phyloP scores from a whole-genome alignment of 2,329 filamentous ascomycete species.

The Westerdykella aurantiaca region DNA sequence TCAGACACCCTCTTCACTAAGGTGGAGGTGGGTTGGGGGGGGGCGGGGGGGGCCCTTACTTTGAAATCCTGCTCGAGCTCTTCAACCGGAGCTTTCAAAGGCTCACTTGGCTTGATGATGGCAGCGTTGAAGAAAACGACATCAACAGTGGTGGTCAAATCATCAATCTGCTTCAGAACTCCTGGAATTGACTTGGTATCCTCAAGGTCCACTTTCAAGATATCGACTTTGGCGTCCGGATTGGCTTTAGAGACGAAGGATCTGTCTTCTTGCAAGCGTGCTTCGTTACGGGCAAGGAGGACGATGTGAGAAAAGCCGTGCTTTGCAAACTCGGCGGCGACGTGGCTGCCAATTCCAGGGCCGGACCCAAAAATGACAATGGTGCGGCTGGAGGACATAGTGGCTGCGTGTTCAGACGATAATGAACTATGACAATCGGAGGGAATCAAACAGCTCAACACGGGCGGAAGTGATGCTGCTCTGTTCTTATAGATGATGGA shows the following conservation, averaged over 20 bases:
- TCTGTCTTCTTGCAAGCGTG: slow-evolving; percentile 38
- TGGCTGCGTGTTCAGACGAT: slow-evolving; percentile 1
- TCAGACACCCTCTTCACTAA: not conserved
- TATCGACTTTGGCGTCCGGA: slow-evolving; percentile 36
- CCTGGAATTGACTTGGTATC: slow-evolving; percentile 35
- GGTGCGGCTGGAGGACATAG: slow-evolving; percentile 19
- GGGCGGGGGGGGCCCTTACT: too few relatives aligned
- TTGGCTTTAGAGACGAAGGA: slow-evolving; percentile 28
- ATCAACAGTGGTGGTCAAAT: slow-evolving; percentile 36
- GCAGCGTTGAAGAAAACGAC: slow-evolving; percentile 52
- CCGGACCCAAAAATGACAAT: slow-evolving; percentile 45
- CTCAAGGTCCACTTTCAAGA: slow-evolving; percentile 42
- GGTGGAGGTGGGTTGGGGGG: too few relatives aligned
- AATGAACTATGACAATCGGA: not conserved
- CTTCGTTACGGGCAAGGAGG: slow-evolving; percentile 42
- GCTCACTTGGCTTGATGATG: slow-evolving; percentile 39
- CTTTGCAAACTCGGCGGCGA: slow-evolving; percentile 40
- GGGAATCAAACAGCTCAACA: too few relatives aligned
- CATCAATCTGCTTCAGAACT: slow-evolving; percentile 41
- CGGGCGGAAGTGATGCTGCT: too few relatives aligned
- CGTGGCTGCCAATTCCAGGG: slow-evolving; percentile 44
- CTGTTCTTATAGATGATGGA: too few relatives aligned
- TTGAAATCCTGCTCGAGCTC: slow-evolving; percentile 49
- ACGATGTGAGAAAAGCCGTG: slow-evolving; percentile 45
- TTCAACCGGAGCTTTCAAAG: slow-evolving; percentile 40